These are phyloP conservation scores for Podaxis sp. DNA, from an alignment of 768 basidiomycete genomes.

Conservation along the genomic window DNA sequence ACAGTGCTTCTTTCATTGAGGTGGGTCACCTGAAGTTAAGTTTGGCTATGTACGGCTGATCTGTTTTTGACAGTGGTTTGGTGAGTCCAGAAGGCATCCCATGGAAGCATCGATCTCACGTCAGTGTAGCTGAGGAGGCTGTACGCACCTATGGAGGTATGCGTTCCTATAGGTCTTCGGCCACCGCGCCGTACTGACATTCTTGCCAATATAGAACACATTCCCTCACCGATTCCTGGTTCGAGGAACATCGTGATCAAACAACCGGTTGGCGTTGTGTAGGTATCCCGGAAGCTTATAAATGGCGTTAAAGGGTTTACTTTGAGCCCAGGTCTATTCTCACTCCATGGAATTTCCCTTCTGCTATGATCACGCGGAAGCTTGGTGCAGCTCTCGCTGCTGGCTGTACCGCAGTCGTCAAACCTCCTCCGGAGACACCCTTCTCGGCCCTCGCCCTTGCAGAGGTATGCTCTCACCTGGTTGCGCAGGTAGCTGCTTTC, in stretches of 20 bases:
- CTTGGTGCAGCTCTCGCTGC: conserved; percentile 87
- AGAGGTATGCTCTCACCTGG: conserved; percentile 55
- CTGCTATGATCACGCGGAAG: conserved; percentile 93
- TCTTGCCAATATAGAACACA: conserved; percentile 53
- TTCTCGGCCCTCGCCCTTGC: conserved; percentile 88
- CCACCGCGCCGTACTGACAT: background rate
- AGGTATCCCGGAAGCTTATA: conserved; percentile 19
- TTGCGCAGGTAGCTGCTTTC: background rate
- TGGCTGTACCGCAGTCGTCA: conserved; percentile 95
- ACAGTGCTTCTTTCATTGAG: conserved; percentile 85
- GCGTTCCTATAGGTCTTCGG: conserved; percentile 17
- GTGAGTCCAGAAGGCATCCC: conserved; percentile 37
- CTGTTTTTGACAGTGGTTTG: conserved; percentile 66
- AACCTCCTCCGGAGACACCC: conserved; percentile 93
- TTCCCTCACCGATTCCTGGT: conserved; percentile 71
- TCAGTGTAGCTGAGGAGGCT: conserved; percentile 78
- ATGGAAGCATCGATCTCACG: conserved; percentile 10
- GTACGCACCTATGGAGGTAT: conserved; percentile 87
- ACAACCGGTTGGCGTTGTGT: conserved; percentile 79
- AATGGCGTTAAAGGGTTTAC: background rate
- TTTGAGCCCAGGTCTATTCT: conserved; percentile 58
- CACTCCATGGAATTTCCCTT: conserved; percentile 94
- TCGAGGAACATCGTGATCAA: conserved; percentile 88
- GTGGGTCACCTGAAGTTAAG: conserved; percentile 34
- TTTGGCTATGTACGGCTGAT: conserved; percentile 3